phyloP scores from a whole-genome alignment of 1,284 basidiomycete genomes.

The Polyporus tsugae region DNA sequence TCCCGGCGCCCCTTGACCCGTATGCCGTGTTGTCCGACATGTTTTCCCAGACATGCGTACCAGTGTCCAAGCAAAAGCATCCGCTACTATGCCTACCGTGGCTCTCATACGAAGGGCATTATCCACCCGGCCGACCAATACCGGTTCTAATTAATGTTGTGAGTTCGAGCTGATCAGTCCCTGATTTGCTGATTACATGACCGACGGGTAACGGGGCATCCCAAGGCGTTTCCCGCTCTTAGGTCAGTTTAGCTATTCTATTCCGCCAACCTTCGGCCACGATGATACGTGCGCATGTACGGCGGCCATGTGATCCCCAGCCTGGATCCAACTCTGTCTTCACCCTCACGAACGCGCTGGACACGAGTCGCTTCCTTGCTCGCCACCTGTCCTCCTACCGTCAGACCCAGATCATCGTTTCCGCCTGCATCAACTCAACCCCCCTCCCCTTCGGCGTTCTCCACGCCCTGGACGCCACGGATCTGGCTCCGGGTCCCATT shows the following conservation, averaged over 20 bases:
- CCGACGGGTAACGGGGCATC: slow-evolving; percentile 14
- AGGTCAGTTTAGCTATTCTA: slow-evolving; percentile 28
- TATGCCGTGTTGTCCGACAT: neutral
- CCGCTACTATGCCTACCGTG: slow-evolving; percentile 2
- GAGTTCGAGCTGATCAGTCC: slow-evolving; percentile 8
- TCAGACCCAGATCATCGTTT: slow-evolving; percentile 40
- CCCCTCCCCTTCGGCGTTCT: slow-evolving; percentile 38
- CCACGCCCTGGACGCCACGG: slow-evolving; percentile 35
- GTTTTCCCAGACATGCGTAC: neutral
- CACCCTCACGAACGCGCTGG: slow-evolving; percentile 19
- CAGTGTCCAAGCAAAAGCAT: neutral
- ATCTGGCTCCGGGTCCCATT: slow-evolving; percentile 34
- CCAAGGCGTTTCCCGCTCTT: slow-evolving; percentile 22
- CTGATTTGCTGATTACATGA: slow-evolving; percentile 17
- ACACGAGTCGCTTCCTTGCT: slow-evolving; percentile 28
- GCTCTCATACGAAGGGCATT: neutral
- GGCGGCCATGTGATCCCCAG: slow-evolving; percentile 29
- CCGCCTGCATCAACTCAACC: slow-evolving; percentile 35
- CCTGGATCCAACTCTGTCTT: slow-evolving; percentile 26
- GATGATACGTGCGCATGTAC: slow-evolving; percentile 25
- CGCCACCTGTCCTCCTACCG: slow-evolving; percentile 33
- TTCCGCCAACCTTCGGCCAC: slow-evolving; percentile 26
- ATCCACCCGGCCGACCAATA: neutral
- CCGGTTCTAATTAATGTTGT: neutral
- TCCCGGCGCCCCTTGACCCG: neutral